Conservation (phyloP, 1,284 basidiomycete genomes). For the Bondarzewia mesenterica region DNA sequence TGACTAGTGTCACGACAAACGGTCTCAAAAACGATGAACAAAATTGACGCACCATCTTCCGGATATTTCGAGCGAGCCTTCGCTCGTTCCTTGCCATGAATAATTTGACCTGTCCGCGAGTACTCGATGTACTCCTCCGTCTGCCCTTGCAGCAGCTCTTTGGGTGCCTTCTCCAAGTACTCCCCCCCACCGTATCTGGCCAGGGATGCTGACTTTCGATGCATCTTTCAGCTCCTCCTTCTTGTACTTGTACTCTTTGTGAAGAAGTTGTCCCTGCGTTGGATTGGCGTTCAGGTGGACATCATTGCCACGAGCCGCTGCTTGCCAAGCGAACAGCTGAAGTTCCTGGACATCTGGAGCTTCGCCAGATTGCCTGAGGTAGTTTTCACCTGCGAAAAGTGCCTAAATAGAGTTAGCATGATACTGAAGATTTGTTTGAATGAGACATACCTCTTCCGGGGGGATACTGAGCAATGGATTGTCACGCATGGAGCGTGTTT, state of each 20-base stretch:
- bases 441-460: conserved; percentile 71
- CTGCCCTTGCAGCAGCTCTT: conserved; percentile 87
- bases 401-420: conserved; percentile 40
- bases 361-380: conserved; percentile 84
- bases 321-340: conserved; percentile 97
- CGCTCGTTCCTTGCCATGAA: conserved; percentile 87
- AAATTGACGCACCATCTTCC: conserved; percentile 71
- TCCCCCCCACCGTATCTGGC: conserved; percentile 92
- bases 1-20: background rate
- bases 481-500: conserved; percentile 99
- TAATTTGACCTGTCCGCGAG: conserved; percentile 82
- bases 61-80: conserved; percentile 87
- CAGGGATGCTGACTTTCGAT: conserved; percentile 80
- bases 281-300: conserved; percentile 96
- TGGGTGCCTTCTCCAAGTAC: conserved; percentile 83
- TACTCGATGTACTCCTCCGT: conserved; percentile 99
- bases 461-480: conserved; percentile 75
- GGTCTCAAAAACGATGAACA: background rate
- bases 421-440: conserved; percentile 1
- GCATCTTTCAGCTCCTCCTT: conserved; percentile 88
- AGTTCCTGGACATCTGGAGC: conserved; percentile 86
- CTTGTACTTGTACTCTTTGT: conserved; percentile 86
- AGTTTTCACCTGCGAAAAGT: conserved; percentile 94
- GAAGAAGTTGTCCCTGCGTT: conserved; percentile 88
- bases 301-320: conserved; percentile 87